Evolutionary conservation across 2,329 filamentous ascomycete species (phyloP).

Genomic region (Cladosporium sp.): DNA sequence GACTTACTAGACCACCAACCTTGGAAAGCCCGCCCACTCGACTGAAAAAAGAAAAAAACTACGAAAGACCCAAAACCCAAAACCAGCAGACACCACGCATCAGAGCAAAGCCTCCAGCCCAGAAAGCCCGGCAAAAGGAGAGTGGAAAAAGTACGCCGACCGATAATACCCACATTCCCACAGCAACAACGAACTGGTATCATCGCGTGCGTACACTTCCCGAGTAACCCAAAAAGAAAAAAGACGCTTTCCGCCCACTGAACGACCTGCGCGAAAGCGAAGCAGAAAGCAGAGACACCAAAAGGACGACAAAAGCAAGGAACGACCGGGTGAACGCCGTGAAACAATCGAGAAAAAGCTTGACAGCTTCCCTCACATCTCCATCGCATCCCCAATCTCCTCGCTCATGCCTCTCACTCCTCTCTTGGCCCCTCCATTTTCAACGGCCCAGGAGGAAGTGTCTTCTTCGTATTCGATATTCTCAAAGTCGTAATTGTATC

Average conservation of each 20-base stretch:
- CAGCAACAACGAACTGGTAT: background rate
- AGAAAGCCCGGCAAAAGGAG: too few species aligned
- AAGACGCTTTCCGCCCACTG: background rate
- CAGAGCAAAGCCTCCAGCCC: too few species aligned
- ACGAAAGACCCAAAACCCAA: too few species aligned
- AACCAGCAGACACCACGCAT: too few species aligned
- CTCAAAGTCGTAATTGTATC: conserved; percentile 23
- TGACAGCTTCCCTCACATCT: too few species aligned
- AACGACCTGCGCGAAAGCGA: background rate
- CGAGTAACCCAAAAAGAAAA: background rate
- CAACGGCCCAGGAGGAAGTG: conserved; percentile 5
- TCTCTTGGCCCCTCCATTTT: conserved; percentile 1
- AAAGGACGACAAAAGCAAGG: background rate
- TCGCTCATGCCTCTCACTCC: conserved; percentile 28
- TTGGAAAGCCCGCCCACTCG: too few species aligned
- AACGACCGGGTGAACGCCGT: too few species aligned
- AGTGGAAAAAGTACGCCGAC: too few species aligned
- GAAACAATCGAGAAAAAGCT: too few species aligned
- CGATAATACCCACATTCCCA: background rate
- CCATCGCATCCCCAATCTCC: conserved; percentile 31
- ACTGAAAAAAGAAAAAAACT: too few species aligned
- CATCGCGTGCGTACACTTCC: background rate
- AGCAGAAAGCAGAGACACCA: background rate
- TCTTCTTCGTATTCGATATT: conserved; percentile 11
- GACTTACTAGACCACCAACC: too few species aligned